Conservation (phyloP, 2,329 filamentous ascomycete genomes). For the Aureobasidium sp. region DNA sequence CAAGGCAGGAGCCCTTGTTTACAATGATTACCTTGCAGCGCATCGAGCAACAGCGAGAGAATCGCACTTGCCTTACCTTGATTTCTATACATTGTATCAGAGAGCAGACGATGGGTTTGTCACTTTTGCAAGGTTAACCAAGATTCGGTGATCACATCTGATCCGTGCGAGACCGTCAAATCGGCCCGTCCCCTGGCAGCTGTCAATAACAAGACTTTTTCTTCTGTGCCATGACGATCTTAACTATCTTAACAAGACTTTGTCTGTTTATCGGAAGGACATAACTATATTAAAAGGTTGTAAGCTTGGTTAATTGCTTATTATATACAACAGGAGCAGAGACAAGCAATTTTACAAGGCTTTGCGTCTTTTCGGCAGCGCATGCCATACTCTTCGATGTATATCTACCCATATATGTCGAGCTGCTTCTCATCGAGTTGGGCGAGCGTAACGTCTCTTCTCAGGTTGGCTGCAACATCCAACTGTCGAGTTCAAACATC, state of each 20-base stretch:
- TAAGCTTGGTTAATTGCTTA: not conserved
- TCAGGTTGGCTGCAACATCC: conserved; percentile 42
- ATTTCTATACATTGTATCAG: not conserved
- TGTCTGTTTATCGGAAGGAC: not conserved
- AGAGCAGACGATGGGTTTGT: not conserved
- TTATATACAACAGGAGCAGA: no score
- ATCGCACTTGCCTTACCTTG: not conserved
- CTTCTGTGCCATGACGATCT: not conserved
- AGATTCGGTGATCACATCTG: not conserved
- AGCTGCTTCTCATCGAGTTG: conserved; percentile 46
- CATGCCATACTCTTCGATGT: conserved; percentile 48
- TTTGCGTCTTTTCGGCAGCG: conserved; percentile 45
- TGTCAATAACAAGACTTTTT: not conserved
- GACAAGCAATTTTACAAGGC: conserved; percentile 41
- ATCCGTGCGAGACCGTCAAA: not conserved
- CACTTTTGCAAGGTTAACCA: not conserved
- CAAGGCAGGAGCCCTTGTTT: not conserved
- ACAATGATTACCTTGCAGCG: not conserved
- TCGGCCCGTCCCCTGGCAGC: not conserved
- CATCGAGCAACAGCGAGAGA: not conserved
- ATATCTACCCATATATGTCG: conserved; percentile 51
- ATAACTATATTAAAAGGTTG: not conserved
- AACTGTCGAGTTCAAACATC: conserved; percentile 12
- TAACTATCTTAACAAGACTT: not conserved
- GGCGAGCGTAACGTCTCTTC: conserved; percentile 47